These are phyloP conservation scores for Didymella keratinophila DNA, from an alignment of 2,329 filamentous ascomycete genomes.

Conservation along the genomic window DNA sequence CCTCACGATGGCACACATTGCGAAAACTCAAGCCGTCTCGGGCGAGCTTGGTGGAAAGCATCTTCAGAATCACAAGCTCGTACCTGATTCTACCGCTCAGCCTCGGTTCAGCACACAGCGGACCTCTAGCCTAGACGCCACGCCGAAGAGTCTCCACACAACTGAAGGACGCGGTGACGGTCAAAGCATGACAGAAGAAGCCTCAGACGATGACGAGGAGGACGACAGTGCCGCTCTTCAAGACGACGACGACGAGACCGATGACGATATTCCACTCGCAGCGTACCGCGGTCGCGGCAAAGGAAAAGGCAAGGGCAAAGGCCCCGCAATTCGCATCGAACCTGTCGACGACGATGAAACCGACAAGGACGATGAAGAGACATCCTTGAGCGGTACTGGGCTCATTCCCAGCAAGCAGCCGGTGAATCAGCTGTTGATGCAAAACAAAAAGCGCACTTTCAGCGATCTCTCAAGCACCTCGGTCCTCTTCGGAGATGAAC, in stretches of 20 bases:
- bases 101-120: constrained; percentile 36
- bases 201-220: constrained; percentile 45
- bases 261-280: constrained; percentile 44
- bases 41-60: constrained; percentile 43
- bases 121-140: constrained; percentile 28
- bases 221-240: constrained; percentile 45
- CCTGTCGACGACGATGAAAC: constrained; percentile 42
- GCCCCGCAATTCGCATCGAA: constrained; percentile 48
- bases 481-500: constrained; percentile 47
- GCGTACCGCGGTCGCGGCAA: constrained; percentile 41
- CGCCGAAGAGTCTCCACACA: constrained; percentile 32
- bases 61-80: constrained; percentile 41
- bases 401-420: constrained; percentile 41
- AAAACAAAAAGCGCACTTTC: constrained; percentile 50
- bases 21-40: constrained; percentile 34
- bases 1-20: constrained; percentile 39
- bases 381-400: constrained; percentile 40
- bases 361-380: constrained; percentile 42
- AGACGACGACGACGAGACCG: constrained; percentile 50
- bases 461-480: constrained; percentile 52
- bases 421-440: constrained; percentile 38
- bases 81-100: constrained; percentile 32
- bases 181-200: constrained; percentile 40
- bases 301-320: constrained; percentile 48
- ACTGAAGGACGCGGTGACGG: constrained; percentile 36